Conservation (phyloP, 257 asterid species). For the Datura wrightii region DNA sequence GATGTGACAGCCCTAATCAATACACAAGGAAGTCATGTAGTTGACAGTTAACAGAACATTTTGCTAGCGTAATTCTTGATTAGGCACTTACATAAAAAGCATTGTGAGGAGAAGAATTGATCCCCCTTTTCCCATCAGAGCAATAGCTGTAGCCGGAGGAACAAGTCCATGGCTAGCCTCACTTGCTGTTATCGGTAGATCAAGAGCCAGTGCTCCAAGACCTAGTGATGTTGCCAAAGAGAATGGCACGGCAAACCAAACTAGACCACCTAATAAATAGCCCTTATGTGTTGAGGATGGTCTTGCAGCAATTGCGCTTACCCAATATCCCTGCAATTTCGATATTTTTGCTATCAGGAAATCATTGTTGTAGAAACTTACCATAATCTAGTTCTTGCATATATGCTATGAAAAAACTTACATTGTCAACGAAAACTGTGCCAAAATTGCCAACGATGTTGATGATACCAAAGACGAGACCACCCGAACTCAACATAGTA, state of each 20-base stretch:
- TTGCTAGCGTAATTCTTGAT: not conserved
- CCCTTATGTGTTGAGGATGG: constrained; percentile 98
- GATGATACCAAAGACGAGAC: constrained; percentile 86
- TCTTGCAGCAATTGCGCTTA: constrained; percentile 94
- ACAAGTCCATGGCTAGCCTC: constrained; percentile 93
- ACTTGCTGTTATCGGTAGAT: constrained; percentile 76
- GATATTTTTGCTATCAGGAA: not conserved
- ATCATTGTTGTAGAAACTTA: not conserved
- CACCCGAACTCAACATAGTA: constrained; percentile 93
- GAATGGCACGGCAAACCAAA: constrained; percentile 97
- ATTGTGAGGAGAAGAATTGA: constrained; percentile 88
- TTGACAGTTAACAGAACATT: not conserved
- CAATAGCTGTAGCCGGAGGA: constrained; percentile 93
- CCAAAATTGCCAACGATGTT: constrained; percentile 94
- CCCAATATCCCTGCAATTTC: constrained; percentile 80
- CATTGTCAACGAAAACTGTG: constrained; percentile 90
- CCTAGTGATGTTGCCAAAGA: constrained; percentile 95
- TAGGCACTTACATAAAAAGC: constrained; percentile 80
- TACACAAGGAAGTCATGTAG: not conserved
- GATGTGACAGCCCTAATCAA: constrained; percentile 93
- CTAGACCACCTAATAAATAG: constrained; percentile 83
- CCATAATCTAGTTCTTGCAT: not conserved
- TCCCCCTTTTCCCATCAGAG: constrained; percentile 95
- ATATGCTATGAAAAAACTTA: constrained; percentile 40
- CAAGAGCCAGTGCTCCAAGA: constrained; percentile 89